Evolutionary conservation across 2,329 filamentous ascomycete species (phyloP).

Genomic region (Verticillium dahliae): DNA sequence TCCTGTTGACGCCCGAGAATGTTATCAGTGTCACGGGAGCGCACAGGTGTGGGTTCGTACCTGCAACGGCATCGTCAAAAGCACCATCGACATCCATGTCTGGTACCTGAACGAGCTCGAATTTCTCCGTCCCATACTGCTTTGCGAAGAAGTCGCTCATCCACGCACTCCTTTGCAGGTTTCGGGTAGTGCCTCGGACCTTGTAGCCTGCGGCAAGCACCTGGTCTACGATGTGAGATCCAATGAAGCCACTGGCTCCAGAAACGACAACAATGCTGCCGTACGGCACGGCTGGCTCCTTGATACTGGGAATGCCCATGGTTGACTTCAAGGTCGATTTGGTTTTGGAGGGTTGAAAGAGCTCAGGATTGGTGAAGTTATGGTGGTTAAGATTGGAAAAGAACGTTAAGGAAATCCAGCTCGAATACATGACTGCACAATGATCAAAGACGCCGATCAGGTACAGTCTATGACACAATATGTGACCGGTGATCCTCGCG

Average conservation of each 20-base stretch:
- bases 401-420: too few species aligned
- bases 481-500: too few species aligned
- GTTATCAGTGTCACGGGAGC: too few species aligned
- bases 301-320: too few species aligned
- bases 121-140: constrained; percentile 22
- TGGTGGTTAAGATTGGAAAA: too few species aligned
- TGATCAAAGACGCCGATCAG: too few species aligned
- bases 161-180: constrained; percentile 23
- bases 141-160: constrained; percentile 19
- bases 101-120: constrained; percentile 24
- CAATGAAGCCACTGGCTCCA: constrained; percentile 33
- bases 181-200: constrained; percentile 38
- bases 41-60: constrained; percentile 9
- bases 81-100: constrained; percentile 22
- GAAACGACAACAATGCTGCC: constrained; percentile 31
- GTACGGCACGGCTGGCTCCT: constrained; percentile 10
- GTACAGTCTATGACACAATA: too few species aligned
- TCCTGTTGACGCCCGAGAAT: neutral
- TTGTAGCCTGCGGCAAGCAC: constrained; percentile 30
- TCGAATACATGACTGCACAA: too few species aligned
- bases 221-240: constrained; percentile 29
- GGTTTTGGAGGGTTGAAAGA: too few species aligned
- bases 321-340: too few species aligned
- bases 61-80: constrained; percentile 20
- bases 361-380: too few species aligned